Evolutionary conservation across 805 yeast species (phyloP).

Genomic region (Ogataea methylovora): DNA sequence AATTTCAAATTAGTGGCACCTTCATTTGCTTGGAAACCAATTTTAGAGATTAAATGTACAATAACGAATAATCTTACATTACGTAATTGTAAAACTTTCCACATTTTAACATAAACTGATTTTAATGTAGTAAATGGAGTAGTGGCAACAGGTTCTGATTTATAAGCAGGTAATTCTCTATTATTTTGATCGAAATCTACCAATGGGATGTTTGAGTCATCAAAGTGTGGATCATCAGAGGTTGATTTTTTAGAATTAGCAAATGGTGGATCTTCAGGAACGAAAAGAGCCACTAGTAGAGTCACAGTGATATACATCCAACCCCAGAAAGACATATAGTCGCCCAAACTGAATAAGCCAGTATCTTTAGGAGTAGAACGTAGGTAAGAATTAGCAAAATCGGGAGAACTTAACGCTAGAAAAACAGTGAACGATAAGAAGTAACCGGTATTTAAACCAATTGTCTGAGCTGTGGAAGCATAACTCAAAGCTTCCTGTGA

Average conservation of each 20-base stretch:
- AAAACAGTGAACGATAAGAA: constrained; percentile 88
- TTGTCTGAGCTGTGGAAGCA: constrained; percentile 96
- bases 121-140: constrained; percentile 20
- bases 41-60: constrained; percentile 72
- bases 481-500: constrained; percentile 72
- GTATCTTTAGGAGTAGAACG: constrained; percentile 49
- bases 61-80: constrained; percentile 68
- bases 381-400: constrained; percentile 82
- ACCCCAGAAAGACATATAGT: constrained; percentile 76
- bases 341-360: constrained; percentile 68
- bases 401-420: constrained; percentile 83
- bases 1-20: constrained; percentile 90
- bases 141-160: neutral
- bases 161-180: neutral
- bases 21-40: constrained; percentile 94
- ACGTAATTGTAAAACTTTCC: constrained; percentile 56
- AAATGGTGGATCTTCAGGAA: constrained; percentile 67
- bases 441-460: constrained; percentile 91
- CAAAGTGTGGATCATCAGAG: constrained; percentile 1
- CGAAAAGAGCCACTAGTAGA: constrained; percentile 43
- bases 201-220: constrained; percentile 13
- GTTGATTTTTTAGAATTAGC: constrained; percentile 11
- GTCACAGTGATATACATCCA: constrained; percentile 63
- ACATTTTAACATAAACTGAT: constrained; percentile 59
- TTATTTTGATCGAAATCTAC: constrained; percentile 4